Percentiles rank a stretch among this genome's conserved stretches.
phyloP scores from a whole-genome alignment of 305 asterid genomes.

The Fraxinus albicans region DNA sequence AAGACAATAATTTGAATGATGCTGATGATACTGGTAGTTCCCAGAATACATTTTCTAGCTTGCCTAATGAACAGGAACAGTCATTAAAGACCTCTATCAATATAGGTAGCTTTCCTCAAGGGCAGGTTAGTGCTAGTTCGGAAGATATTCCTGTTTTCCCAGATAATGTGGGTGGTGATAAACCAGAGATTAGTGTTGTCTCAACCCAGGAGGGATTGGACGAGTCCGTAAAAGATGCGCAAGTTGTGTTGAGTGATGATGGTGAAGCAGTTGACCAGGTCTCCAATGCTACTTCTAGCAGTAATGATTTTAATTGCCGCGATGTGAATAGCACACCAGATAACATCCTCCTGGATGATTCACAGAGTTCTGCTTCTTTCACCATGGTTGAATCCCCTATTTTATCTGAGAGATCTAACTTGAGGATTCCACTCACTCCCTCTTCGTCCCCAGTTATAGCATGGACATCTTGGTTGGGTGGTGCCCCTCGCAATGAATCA shows the following conservation, averaged over 20 bases:
- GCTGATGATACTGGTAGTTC: conserved; percentile 81
- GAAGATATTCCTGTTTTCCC: conserved; percentile 60
- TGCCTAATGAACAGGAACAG: conserved; percentile 78
- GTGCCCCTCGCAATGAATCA: conserved; percentile 50
- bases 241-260: conserved; percentile 41
- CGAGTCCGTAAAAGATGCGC: conserved; percentile 44
- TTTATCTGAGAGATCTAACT: conserved; percentile 74
- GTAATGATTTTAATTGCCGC: conserved; percentile 48
- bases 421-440: conserved; percentile 46
- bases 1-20: conserved; percentile 74
- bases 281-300: conserved; percentile 51
- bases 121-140: conserved; percentile 79
- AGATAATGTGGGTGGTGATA: conserved; percentile 37
- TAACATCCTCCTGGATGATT: conserved; percentile 48
- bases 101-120: conserved; percentile 80
- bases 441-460: conserved; percentile 79
- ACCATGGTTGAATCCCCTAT: conserved; percentile 56
- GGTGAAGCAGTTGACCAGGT: conserved; percentile 56
- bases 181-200: conserved; percentile 34
- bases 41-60: conserved; percentile 87
- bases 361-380: conserved; percentile 55
- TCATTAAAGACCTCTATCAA: conserved; percentile 81
- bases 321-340: conserved; percentile 53
- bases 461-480: conserved; percentile 78
- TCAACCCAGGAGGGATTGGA: conserved; percentile 37